A percentile compares a stretch with the other conserved stretches of the same genome.
Conservation (phyloP, 768 basidiomycete genomes). For the Multifurca ochricompacta region DNA sequence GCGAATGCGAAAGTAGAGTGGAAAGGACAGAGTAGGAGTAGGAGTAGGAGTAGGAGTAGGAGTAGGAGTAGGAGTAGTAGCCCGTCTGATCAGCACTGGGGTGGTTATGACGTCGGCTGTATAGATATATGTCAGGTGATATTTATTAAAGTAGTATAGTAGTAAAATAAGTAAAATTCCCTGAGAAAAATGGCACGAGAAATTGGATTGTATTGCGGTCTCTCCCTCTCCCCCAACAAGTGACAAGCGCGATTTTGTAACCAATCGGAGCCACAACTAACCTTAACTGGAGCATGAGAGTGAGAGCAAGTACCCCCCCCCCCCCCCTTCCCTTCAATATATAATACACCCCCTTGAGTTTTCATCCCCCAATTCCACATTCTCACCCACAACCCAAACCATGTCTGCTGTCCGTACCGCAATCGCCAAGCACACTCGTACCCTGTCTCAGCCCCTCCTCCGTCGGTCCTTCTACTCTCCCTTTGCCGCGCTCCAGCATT, state of each 20-base stretch:
- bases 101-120: neutral
- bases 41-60: no score
- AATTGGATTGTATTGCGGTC: no score
- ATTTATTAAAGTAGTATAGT: no score
- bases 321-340: no score
- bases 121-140: neutral
- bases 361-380: no score
- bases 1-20: neutral
- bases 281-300: no score
- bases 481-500: constrained; percentile 43
- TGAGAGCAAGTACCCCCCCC: no score
- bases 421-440: constrained; percentile 25
- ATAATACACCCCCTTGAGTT: no score
- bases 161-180: no score
- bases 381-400: constrained; percentile 15
- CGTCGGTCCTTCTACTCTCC: constrained; percentile 59
- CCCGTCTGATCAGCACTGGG: neutral
- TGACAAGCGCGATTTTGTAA: neutral
- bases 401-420: constrained; percentile 28
- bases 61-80: no score
- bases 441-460: constrained; percentile 25
- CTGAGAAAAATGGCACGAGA: constrained; percentile 2
- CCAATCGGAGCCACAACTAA: constrained; percentile 11
- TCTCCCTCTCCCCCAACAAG: constrained; percentile 4
- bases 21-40: neutral